These are phyloP conservation scores for Colletotrichum euphorbiae DNA, from an alignment of 2,329 filamentous ascomycete species.

Conservation along the genomic window DNA sequence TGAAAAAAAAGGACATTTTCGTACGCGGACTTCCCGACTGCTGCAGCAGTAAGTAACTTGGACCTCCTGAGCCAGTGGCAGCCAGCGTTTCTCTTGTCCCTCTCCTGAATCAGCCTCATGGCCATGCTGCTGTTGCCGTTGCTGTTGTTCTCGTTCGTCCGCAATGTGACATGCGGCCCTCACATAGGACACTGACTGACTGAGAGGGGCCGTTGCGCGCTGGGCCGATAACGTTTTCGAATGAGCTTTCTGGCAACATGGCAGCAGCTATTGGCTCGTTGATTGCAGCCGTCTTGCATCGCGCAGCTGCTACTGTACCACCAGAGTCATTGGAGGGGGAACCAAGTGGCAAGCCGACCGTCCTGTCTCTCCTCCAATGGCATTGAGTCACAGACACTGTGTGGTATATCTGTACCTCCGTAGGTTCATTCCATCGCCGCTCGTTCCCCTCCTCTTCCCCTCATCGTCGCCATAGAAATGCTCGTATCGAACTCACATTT, in stretches of 20 bases:
- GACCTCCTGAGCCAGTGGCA: constrained; percentile 10
- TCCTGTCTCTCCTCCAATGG: constrained; percentile 1
- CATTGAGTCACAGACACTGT: constrained; percentile 8
- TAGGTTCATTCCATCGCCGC: constrained; percentile 24
- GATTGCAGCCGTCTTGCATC: constrained; percentile 21
- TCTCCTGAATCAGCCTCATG: constrained; percentile 2
- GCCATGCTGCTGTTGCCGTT: background rate
- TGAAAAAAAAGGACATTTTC: background rate
- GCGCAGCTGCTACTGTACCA: background rate
- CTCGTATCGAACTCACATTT: background rate
- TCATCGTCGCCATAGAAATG: constrained; percentile 8
- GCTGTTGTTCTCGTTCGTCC: constrained; percentile 5
- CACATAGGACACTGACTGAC: background rate
- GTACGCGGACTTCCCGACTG: background rate
- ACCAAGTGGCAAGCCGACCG: too few species aligned
- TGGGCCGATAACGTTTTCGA: background rate
- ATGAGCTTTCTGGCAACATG: background rate
- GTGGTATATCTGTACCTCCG: background rate
- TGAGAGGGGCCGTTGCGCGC: constrained; percentile 21
- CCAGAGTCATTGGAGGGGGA: background rate
- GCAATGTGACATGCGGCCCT: constrained; percentile 7
- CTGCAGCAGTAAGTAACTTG: constrained; percentile 11
- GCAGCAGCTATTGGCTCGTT: constrained; percentile 18
- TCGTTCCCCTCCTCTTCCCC: constrained; percentile 3
- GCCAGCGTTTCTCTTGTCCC: background rate